phyloP scores from a whole-genome alignment of 192 early-diverging fungal genomes.

The Backusella australiensis region DNA sequence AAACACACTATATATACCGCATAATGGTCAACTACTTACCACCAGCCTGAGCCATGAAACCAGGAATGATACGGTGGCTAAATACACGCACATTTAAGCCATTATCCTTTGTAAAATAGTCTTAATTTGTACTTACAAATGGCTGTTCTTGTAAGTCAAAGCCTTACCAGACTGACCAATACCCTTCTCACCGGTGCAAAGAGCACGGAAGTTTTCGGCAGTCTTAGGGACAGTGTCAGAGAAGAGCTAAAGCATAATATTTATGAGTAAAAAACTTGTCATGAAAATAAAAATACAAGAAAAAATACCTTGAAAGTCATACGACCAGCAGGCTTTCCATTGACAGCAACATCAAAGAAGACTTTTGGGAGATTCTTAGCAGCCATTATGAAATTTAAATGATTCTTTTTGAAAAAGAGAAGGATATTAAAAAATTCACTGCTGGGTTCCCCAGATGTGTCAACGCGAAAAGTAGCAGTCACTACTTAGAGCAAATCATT shows the following conservation, averaged over 20 bases:
- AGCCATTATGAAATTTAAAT: constrained; percentile 40
- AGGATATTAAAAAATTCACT: background rate
- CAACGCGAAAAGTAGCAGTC: background rate
- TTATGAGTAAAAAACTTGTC: background rate
- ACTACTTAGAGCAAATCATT: background rate
- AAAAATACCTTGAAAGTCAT: constrained; percentile 48
- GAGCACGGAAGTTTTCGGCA: constrained; percentile 89
- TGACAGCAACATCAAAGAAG: constrained; percentile 73
- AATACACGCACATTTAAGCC: background rate
- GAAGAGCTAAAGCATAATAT: constrained; percentile 48
- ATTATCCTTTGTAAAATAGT: background rate
- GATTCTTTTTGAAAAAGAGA: background rate
- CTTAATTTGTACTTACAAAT: constrained; percentile 39
- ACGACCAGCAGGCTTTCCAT: constrained; percentile 53
- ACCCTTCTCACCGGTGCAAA: constrained; percentile 65
- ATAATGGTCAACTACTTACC: constrained; percentile 9
- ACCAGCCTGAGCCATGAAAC: constrained; percentile 58
- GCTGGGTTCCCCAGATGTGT: constrained; percentile 2
- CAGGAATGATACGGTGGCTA: constrained; percentile 59
- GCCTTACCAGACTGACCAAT: constrained; percentile 59
- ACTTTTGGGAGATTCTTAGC: constrained; percentile 51
- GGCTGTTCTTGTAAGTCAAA: constrained; percentile 52
- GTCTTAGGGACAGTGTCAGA: constrained; percentile 87
- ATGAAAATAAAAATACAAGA: background rate
- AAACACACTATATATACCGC: background rate